Conservation (phyloP, 2,329 filamentous ascomycete species). For the Monilinia fructigena region DNA sequence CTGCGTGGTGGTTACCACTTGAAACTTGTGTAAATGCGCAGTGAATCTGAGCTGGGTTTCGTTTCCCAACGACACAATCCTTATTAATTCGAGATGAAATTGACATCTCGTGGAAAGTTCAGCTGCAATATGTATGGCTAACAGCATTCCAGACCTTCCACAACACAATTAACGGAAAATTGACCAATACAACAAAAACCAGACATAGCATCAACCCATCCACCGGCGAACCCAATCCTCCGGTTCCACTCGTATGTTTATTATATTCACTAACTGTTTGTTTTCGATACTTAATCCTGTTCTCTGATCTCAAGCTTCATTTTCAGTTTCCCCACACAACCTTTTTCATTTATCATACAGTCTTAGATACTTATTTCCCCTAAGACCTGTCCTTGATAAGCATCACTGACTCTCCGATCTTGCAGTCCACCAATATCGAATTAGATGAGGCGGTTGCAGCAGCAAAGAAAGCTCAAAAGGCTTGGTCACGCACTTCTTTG, state of each 20-base stretch:
- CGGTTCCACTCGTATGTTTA: slow-evolving; percentile 41
- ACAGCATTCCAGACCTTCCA: slow-evolving; percentile 7
- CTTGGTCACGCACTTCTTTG: slow-evolving; percentile 47
- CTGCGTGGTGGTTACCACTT: background rate
- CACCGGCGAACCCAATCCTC: slow-evolving; percentile 23
- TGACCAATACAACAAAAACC: slow-evolving; percentile 7
- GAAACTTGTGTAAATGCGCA: background rate
- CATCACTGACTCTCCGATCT: no score
- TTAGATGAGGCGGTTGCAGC: slow-evolving; percentile 49
- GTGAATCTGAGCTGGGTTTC: background rate
- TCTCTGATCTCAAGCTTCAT: no score
- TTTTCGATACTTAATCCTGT: no score
- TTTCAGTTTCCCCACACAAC: no score
- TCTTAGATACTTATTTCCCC: no score
- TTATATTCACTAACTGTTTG: no score
- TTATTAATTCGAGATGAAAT: background rate
- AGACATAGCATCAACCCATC: slow-evolving; percentile 25
- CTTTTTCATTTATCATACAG: no score
- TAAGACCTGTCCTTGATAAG: no score
- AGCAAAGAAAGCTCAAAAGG: slow-evolving; percentile 47
- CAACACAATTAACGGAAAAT: slow-evolving; percentile 20
- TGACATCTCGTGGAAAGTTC: background rate
- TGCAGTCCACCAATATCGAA: slow-evolving; percentile 42
- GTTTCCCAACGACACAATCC: background rate
- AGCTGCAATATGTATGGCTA: background rate